Base-by-base conservation (phyloP, 176 grass and related monocot species). In the Aegilops bicornis region DNA sequence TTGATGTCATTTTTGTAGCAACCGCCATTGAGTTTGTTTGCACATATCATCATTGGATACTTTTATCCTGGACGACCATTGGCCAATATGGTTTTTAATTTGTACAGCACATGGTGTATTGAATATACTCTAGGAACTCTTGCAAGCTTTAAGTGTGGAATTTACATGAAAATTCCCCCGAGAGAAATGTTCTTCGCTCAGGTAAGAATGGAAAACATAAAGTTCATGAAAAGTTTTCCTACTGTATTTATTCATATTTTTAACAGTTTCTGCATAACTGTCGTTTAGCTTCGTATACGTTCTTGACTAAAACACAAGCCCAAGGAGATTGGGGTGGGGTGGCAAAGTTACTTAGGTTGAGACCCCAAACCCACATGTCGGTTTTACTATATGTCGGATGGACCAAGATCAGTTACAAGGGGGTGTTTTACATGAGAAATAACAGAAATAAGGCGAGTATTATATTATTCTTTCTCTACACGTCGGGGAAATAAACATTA, bases 41-140 rank as follows among this genome's bases (percentile, higher is more conserved):
- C 63, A 11, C 43, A 72, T 23, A 24, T 70, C 10, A 59, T 86
- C 31, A 86, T 86, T 69, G 75, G 75, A 22, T 79, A 86, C 36
- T 10, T 86, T 47, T 79, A 86, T 40, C 62, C 74, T 4, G 84
- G 84, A 40, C 69, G 66, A 70, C 84, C 80, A 33, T 71, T 83
- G 43, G 80, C 80, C 30, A 83, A 58, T 39, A 65, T 58, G 45
- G 29, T 47, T 20, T 83, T 72, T 39, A 11, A 59, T 22, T 4
- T 56, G 5, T 83, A 83, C 47, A 52, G 19, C 11, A 10, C 40
- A 45, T 20, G 20, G 42, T 35, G 19, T 32, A 39, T 82, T 69
- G 37, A 69, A 16, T 6, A 15, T 54, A 42, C 61, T 69, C 36
- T 54, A 1, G 15, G 0, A 69, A 14, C 27, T 12, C 22, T 86